phyloP scores from a whole-genome alignment of 2,329 filamentous ascomycete genomes.

The Neurospora sp. region DNA sequence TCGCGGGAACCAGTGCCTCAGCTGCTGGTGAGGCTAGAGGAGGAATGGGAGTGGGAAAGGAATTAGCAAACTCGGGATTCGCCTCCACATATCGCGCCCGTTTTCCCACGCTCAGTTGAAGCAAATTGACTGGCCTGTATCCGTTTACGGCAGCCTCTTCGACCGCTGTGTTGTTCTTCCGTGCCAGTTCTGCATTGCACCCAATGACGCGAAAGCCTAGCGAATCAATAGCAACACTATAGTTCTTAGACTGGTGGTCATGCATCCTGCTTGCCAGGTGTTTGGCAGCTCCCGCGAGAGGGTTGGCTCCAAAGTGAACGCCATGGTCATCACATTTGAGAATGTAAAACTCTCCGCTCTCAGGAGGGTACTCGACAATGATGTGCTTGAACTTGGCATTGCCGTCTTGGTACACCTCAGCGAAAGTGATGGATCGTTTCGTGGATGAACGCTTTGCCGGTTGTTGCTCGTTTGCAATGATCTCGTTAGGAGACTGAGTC shows the following conservation, averaged over 20 bases:
- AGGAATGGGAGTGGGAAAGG: neutral
- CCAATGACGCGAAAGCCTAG: constrained; percentile 26
- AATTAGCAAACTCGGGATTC: neutral
- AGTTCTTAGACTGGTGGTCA: constrained; percentile 20
- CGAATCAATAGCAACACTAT: constrained; percentile 20
- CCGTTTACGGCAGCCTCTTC: constrained; percentile 21
- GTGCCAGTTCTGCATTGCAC: constrained; percentile 21
- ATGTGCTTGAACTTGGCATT: constrained; percentile 24
- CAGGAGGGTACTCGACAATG: constrained; percentile 22
- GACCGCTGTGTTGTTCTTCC: constrained; percentile 25
- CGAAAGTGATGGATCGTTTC: constrained; percentile 22
- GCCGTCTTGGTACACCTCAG: constrained; percentile 26
- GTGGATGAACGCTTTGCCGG: neutral
- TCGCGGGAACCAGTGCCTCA: neutral
- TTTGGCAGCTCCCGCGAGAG: constrained; percentile 28
- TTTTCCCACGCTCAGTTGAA: constrained; percentile 14
- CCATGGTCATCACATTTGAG: constrained; percentile 29
- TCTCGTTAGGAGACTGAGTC: neutral
- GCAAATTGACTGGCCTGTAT: constrained; percentile 22
- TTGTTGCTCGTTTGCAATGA: neutral
- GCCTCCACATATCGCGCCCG: neutral
- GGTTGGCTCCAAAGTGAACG: constrained; percentile 25
- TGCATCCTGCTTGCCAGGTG: constrained; percentile 26
- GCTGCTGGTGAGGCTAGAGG: neutral
- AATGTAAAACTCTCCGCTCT: constrained; percentile 25